These are phyloP conservation scores for Dendrobium nobile DNA, from an alignment of 106 monocot species.

Conservation along the genomic window DNA sequence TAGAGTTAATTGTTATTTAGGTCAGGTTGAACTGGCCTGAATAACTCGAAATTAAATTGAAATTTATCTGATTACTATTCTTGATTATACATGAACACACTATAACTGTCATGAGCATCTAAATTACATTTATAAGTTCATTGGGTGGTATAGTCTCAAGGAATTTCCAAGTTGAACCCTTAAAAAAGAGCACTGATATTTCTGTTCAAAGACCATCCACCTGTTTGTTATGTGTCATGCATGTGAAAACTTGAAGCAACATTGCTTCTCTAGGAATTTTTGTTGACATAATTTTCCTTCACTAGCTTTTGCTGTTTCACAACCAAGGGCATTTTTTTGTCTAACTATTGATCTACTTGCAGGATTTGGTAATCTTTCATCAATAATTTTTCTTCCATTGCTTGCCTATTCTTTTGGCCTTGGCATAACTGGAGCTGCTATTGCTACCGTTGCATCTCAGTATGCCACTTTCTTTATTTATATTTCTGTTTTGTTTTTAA, in stretches of 20 bases:
- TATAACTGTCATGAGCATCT: too few species aligned
- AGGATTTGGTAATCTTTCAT: slow-evolving; percentile 85
- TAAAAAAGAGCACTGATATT: too few species aligned
- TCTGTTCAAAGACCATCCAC: not conserved
- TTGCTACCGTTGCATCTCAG: slow-evolving; percentile 92
- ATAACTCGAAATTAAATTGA: too few species aligned
- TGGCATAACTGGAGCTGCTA: slow-evolving; percentile 91
- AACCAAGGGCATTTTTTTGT: not conserved
- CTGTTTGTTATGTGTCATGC: not conserved
- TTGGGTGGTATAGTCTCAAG: too few species aligned
- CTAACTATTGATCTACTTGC: slow-evolving; percentile 16
- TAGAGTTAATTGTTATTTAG: too few species aligned
- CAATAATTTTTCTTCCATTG: slow-evolving; percentile 68
- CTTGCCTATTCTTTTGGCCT: slow-evolving; percentile 59
- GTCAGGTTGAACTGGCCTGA: too few species aligned
- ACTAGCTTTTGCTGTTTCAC: not conserved
- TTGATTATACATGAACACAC: too few species aligned
- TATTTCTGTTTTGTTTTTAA: not conserved
- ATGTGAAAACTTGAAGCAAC: not conserved
- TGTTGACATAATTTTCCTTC: not conserved
- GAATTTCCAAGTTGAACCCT: too few species aligned
- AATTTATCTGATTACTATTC: too few species aligned
- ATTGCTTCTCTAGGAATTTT: not conserved
- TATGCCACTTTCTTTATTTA: slow-evolving; percentile 27
- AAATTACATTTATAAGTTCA: too few species aligned